phyloP scores from a whole-genome alignment of 495 filamentous ascomycete genomes.

The Penicillium cosmopolitanum region DNA sequence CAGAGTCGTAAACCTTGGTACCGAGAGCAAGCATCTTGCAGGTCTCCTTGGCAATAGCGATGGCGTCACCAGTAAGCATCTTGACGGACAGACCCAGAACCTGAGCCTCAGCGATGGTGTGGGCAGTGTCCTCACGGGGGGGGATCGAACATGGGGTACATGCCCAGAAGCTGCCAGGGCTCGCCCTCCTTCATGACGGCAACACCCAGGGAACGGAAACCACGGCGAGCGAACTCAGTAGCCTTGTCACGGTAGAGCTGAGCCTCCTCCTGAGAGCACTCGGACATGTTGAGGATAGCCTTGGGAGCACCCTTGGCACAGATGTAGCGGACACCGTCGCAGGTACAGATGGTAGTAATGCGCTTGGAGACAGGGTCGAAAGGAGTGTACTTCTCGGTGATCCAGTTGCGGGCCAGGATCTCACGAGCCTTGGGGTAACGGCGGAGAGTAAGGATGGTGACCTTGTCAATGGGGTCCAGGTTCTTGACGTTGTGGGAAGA shows the following conservation, averaged over 20 bases:
- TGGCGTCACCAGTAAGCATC: slow-evolving; percentile 81
- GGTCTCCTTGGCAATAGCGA: slow-evolving; percentile 79
- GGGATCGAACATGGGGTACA: slow-evolving; percentile 80
- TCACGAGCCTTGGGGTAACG: slow-evolving; percentile 74
- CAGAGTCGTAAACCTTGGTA: slow-evolving; percentile 80
- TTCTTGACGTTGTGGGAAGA: slow-evolving; percentile 80
- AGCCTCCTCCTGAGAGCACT: slow-evolving; percentile 66
- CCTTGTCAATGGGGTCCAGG: slow-evolving; percentile 77
- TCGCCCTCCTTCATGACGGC: slow-evolving; percentile 69
- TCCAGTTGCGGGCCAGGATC: slow-evolving; percentile 70
- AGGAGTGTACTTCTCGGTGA: slow-evolving; percentile 74
- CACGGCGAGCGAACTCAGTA: slow-evolving; percentile 74
- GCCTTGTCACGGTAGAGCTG: slow-evolving; percentile 71
- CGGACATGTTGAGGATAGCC: slow-evolving; percentile 67
- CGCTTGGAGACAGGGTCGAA: slow-evolving; percentile 82
- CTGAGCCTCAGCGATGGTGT: slow-evolving; percentile 78
- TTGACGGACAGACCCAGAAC: slow-evolving; percentile 76
- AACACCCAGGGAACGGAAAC: slow-evolving; percentile 81
- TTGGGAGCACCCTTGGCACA: slow-evolving; percentile 78
- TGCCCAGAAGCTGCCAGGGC: slow-evolving; percentile 70
- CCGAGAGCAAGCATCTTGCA: slow-evolving; percentile 79
- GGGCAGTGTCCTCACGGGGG: slow-evolving; percentile 76
- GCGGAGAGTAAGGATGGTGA: slow-evolving; percentile 73
- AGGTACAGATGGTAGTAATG: slow-evolving; percentile 68
- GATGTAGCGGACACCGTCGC: slow-evolving; percentile 68